A percentile compares a stretch with the other conserved stretches of the same genome.
phyloP scores from a whole-genome alignment of 495 filamentous ascomycete species.

The Talaromyces trachyspermus region DNA sequence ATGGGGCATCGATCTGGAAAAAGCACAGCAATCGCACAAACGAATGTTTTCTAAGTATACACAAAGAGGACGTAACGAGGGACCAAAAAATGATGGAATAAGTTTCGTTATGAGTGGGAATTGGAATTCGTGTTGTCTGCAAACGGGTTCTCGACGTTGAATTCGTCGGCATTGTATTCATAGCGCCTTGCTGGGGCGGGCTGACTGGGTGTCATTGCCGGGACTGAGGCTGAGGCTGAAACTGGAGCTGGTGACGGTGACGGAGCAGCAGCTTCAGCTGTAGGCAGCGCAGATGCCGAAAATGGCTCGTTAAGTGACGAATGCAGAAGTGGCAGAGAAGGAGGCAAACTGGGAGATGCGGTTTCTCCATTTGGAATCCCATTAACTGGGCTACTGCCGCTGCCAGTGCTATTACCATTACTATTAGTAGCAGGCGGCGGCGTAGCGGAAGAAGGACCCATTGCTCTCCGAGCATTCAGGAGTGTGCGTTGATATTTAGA shows the following conservation, averaged over 20 bases:
- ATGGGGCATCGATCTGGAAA: too few relatives aligned
- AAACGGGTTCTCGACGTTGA: slow-evolving; percentile 40
- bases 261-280: neutral
- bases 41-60: too few relatives aligned
- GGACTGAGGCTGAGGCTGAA: neutral
- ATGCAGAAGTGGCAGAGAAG: neutral
- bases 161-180: slow-evolving; percentile 38
- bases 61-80: too few relatives aligned
- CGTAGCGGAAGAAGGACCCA: slow-evolving; percentile 14
- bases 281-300: slow-evolving; percentile 1
- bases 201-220: neutral
- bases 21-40: too few relatives aligned
- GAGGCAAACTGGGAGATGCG: neutral
- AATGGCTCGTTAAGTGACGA: slow-evolving; percentile 1
- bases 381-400: neutral
- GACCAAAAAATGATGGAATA: too few relatives aligned
- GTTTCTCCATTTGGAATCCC: too few relatives aligned
- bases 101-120: slow-evolving; percentile 5
- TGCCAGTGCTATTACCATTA: neutral
- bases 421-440: slow-evolving; percentile 12
- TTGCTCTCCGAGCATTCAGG: slow-evolving; percentile 55
- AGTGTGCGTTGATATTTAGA: slow-evolving; percentile 76
- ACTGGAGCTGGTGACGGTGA: neutral
- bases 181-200: slow-evolving; percentile 12
- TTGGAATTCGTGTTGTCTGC: slow-evolving; percentile 22